A percentile compares a stretch with the other conserved stretches of the same genome.
Conservation (phyloP, 371 early-diverging fungal genomes). For the Sporodiniella umbellata region DNA sequence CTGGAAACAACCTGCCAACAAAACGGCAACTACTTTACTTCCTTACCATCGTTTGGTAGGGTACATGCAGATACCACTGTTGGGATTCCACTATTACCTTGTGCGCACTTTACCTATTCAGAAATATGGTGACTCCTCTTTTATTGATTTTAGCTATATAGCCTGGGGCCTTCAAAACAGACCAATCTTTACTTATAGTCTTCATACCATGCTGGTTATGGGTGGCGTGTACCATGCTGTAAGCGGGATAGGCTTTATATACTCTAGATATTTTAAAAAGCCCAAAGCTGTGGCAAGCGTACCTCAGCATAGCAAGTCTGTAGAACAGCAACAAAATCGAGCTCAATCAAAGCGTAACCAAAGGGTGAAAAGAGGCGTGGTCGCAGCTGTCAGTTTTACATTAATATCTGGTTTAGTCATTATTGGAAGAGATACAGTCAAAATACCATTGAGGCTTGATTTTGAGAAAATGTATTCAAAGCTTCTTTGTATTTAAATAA, state of each 20-base stretch:
- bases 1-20: slow-evolving; percentile 11
- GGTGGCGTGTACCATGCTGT: slow-evolving; percentile 32
- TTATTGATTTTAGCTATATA: slow-evolving; percentile 42
- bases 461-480: slow-evolving; percentile 33
- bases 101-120: slow-evolving; percentile 28
- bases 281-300: background rate
- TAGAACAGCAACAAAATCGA: background rate
- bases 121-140: slow-evolving; percentile 43
- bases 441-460: slow-evolving; percentile 42
- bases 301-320: slow-evolving; percentile 4
- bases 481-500: slow-evolving; percentile 4
- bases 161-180: slow-evolving; percentile 44
- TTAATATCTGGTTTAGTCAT: slow-evolving; percentile 27
- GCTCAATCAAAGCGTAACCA: background rate
- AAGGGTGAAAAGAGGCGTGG: slow-evolving; percentile 3
- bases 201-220: slow-evolving; percentile 29
- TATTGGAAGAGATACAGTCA: slow-evolving; percentile 28
- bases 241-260: slow-evolving; percentile 23
- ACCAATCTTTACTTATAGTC: slow-evolving; percentile 30
- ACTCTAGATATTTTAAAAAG: background rate
- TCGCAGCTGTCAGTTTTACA: slow-evolving; percentile 16
- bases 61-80: slow-evolving; percentile 26
- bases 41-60: slow-evolving; percentile 29
- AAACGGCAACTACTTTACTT: slow-evolving; percentile 1
- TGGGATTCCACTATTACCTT: slow-evolving; percentile 30